Conservation (phyloP, 2,329 filamentous ascomycete species). For the Verticillium zaregamsianum region DNA sequence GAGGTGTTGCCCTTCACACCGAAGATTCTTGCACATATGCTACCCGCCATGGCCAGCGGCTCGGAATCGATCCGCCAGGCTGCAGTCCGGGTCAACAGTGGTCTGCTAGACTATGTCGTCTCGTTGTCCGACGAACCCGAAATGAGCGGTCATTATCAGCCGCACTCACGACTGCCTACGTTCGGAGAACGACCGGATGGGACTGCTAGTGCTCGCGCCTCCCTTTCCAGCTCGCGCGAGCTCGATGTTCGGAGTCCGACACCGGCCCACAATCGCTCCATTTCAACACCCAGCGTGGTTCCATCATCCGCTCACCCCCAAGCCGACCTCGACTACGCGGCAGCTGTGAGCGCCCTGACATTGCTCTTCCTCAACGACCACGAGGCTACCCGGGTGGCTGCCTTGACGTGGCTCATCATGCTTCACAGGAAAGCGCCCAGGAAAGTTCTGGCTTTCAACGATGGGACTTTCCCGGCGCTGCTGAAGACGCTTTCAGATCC, state of each 20-base stretch:
- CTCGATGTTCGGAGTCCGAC: constrained; percentile 48
- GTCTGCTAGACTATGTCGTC: constrained; percentile 90
- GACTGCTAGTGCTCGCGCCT: constrained; percentile 44
- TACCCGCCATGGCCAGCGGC: constrained; percentile 90
- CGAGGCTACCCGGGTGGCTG: constrained; percentile 90
- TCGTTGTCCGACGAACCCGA: constrained; percentile 73
- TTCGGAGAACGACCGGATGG: constrained; percentile 41
- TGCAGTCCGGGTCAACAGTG: constrained; percentile 83
- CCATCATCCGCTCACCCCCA: constrained; percentile 38
- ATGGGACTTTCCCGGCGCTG: constrained; percentile 92
- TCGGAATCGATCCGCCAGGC: constrained; percentile 86
- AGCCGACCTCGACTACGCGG: constrained; percentile 88
- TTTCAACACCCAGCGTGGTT: constrained; percentile 40
- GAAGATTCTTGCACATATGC: constrained; percentile 81
- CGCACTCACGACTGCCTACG: constrained; percentile 18
- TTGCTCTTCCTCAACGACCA: constrained; percentile 94
- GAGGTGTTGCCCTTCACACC: constrained; percentile 95
- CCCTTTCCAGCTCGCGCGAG: constrained; percentile 49
- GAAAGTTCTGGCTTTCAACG: constrained; percentile 92
- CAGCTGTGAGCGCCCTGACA: constrained; percentile 88
- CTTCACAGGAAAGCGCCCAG: constrained; percentile 90
- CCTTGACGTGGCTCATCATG: constrained; percentile 96
- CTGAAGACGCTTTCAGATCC: constrained; percentile 96
- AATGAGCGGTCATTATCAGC: constrained; percentile 24
- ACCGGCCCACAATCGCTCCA: constrained; percentile 43